These are phyloP conservation scores for Colletotrichum zoysiae DNA, from an alignment of 2,329 filamentous ascomycete genomes.

Conservation along the genomic window DNA sequence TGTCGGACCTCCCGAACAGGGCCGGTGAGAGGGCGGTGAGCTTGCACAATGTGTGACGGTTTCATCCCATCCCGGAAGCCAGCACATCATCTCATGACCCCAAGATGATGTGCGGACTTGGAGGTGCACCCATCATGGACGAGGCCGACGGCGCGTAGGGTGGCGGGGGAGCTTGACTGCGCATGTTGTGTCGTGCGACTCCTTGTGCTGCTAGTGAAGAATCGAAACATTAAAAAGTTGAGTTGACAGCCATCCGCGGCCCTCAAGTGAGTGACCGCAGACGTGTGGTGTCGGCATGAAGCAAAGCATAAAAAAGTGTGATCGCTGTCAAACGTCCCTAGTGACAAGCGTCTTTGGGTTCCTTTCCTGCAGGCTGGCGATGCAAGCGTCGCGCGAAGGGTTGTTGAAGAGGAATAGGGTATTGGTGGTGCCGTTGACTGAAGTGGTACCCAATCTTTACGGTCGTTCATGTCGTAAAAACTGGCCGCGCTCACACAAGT, in stretches of 20 bases:
- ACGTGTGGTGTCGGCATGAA: slow-evolving; percentile 8
- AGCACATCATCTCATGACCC: not conserved
- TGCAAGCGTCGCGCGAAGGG: slow-evolving; percentile 35
- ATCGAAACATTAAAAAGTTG: slow-evolving; percentile 37
- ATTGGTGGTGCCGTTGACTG: slow-evolving; percentile 28
- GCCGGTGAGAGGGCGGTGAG: not conserved
- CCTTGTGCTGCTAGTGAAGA: slow-evolving; percentile 35
- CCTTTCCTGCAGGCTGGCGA: slow-evolving; percentile 40
- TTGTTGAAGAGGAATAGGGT: slow-evolving; percentile 36
- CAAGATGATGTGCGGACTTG: not conserved
- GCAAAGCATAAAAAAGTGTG: slow-evolving; percentile 18
- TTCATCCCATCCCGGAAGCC: slow-evolving; percentile 9
- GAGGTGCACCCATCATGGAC: not conserved
- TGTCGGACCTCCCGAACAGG: not conserved
- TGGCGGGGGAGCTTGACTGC: slow-evolving; percentile 20
- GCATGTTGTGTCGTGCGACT: slow-evolving; percentile 30
- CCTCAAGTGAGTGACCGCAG: not conserved
- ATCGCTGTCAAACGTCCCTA: slow-evolving; percentile 34
- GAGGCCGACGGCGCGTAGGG: not conserved
- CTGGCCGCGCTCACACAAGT: slow-evolving; percentile 7
- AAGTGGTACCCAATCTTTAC: slow-evolving; percentile 26
- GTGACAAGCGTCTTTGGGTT: slow-evolving; percentile 33
- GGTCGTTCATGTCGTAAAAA: slow-evolving; percentile 35
- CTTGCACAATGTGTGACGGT: not conserved
- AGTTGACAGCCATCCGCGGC: slow-evolving; percentile 2